Base-by-base conservation (phyloP, 305 asterid species). In the Solanum chacoense region DNA sequence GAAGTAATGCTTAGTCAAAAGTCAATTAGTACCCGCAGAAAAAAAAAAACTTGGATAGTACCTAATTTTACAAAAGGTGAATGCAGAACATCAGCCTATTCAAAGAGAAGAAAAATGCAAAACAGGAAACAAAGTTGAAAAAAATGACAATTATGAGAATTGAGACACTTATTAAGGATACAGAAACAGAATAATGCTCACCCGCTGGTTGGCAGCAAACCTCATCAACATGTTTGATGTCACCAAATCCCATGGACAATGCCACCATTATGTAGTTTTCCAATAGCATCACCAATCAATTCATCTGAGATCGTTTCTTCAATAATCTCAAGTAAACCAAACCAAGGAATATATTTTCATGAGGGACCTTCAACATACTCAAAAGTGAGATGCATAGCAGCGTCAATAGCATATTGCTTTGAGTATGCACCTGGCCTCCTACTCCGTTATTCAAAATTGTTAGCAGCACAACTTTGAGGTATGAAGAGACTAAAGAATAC, bases 1-100 rank as follows among this genome's bases (percentile, higher is more conserved):
- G 97, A 95, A 28, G 95, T 95, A 91, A 94, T 96, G 94, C 98
- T 95, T 78, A 96, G 91, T 93, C 98, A 96, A 90, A 97, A 95
- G 91, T 96, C 96, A 88, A 96, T 97, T 79, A 97, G 96, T 65
- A 94, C 96, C 98, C 71, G 4, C 93, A 89, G 12, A n/a, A 75
- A 50, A 86, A 84, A 84, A 11, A 36, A 35, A 7, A 22, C 20
- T 67, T 35, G 7, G 77, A 67, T 88, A 45, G 35, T 85, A 85
- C 86, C 37, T 67, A 84, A 59, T 32, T 65, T 50, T 18, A 34
- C 42, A 11, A 7, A 6, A 7, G 40, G 29, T 73, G 69, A 69
- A 76, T 28, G 73, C 71, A 71, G 74, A 85, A 36, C 38, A n/a
- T 85, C 88, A 85, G n/a, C 88, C 59, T 11, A 69, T 74, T 28